A percentile compares a stretch with the other conserved stretches of the same genome.
These are phyloP conservation scores for Phyllosticta citrichinensis DNA, from an alignment of 2,329 filamentous ascomycete genomes.

Conservation along the genomic window DNA sequence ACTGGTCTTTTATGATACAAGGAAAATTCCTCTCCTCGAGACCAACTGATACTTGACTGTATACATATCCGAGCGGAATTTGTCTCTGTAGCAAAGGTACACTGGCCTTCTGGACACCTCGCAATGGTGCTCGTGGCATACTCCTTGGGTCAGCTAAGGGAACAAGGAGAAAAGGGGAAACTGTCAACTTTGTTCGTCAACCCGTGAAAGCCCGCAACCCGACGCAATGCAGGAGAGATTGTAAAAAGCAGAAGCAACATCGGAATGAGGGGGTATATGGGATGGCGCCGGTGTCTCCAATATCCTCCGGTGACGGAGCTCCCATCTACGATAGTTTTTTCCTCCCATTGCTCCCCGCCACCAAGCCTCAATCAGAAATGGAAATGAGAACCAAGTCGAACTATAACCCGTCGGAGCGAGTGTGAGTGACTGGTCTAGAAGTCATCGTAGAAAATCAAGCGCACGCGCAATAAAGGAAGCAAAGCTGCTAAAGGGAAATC, in stretches of 20 bases:
- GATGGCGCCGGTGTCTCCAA: slow-evolving; percentile 7
- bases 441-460: not conserved
- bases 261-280: slow-evolving; percentile 9
- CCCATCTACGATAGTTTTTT: slow-evolving; percentile 11
- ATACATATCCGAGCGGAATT: not conserved
- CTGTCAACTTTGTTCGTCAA: slow-evolving; percentile 5
- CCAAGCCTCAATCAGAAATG: not conserved
- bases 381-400: not conserved
- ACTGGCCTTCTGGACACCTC: not conserved
- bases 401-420: not conserved
- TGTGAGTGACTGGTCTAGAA: not conserved
- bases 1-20: not conserved
- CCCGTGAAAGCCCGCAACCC: not conserved
- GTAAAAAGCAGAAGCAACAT: slow-evolving; percentile 1
- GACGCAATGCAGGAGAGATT: slow-evolving; percentile 8
- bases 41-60: not conserved
- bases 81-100: not conserved
- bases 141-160: not conserved
- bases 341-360: slow-evolving; percentile 7
- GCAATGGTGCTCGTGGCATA: not conserved
- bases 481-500: not conserved
- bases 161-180: not conserved
- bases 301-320: slow-evolving; percentile 10
- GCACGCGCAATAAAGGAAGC: not conserved
- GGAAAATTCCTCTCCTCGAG: not conserved